Evolutionary conservation across 108 stramenopile genomes (phyloP), one percentile per base, ranked within the genome.

Genomic region (Bacterosira constricta): DNA sequence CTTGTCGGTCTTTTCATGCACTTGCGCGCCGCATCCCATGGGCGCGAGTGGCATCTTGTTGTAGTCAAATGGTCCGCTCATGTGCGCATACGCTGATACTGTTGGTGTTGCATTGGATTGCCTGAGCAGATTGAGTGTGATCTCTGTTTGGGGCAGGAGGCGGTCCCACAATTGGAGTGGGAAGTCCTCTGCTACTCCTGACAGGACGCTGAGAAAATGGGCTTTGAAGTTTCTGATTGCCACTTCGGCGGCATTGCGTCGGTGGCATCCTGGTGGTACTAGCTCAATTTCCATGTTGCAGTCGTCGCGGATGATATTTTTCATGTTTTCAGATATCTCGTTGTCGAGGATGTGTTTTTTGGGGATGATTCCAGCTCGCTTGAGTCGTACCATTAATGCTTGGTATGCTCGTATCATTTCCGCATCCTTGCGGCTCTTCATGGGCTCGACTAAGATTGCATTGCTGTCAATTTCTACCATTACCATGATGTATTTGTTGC

Each of bases 201-300:
- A 46, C 9, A 86, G 63, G 25, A 63, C 65, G 32, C 80, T 68
- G 52, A 86, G 66, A 58, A 83, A 83, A 55, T 83, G 82, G 10
- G 71, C 64, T 38, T 80, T 75, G 64, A 80, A 86, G 27, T 83
- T 86, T 11, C 57, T 60, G 11, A 86, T 86, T n/a, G 83, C 83
- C 23, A 66, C 50, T 38, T 79, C 60, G 1, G 77, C 77, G 10
- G 79, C 75, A 70, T 86, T 83, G 35, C 73, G 42, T 10, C 79
- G 61, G 49, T 86, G 83, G 32, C 47, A 42, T 18, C 51, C 41
- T 10, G 85, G 75, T 63, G 85, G 80, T 0, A 66, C 75, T 10
- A 82, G 46, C 67, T 86, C 80, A n/a, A 65, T 64, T 12, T 81
- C 29, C 3, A 71, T 23, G 7, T 71, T 63, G 68, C 13, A 45